Conservation (phyloP, 768 basidiomycete genomes). For the Bullera alba region DNA sequence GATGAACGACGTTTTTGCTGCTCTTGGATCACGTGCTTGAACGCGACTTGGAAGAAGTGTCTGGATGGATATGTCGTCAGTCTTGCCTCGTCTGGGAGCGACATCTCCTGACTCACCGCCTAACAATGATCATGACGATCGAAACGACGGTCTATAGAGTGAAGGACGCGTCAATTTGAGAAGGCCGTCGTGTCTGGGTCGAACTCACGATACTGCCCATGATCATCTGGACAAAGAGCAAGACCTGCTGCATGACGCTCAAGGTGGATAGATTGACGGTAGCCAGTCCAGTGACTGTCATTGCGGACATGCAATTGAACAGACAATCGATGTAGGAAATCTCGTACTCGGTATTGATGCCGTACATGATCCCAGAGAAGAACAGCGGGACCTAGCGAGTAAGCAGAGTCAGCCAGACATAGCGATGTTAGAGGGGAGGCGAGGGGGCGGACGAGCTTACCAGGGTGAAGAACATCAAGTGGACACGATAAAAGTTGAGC, state of each 20-base stretch:
- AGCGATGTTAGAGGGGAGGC: neutral
- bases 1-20: constrained; percentile 14
- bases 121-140: constrained; percentile 43
- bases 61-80: neutral
- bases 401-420: neutral
- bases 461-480: constrained; percentile 49
- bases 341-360: constrained; percentile 57
- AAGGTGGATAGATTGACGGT: constrained; percentile 45
- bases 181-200: neutral
- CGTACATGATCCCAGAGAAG: constrained; percentile 73
- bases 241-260: constrained; percentile 42
- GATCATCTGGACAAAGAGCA: constrained; percentile 56
- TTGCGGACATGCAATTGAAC: constrained; percentile 43
- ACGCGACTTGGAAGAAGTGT: constrained; percentile 41
- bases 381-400: constrained; percentile 58
- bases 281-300: constrained; percentile 47
- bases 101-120: constrained; percentile 14
- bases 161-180: neutral
- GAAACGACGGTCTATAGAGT: constrained; percentile 34
- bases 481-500: constrained; percentile 53
- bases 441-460: constrained; percentile 27
- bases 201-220: constrained; percentile 41
- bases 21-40: constrained; percentile 38
- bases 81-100: neutral
- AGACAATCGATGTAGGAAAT: constrained; percentile 47